These are phyloP conservation scores for Ampelomyces quisqualis DNA, from an alignment of 2,329 filamentous ascomycete genomes.

Conservation along the genomic window DNA sequence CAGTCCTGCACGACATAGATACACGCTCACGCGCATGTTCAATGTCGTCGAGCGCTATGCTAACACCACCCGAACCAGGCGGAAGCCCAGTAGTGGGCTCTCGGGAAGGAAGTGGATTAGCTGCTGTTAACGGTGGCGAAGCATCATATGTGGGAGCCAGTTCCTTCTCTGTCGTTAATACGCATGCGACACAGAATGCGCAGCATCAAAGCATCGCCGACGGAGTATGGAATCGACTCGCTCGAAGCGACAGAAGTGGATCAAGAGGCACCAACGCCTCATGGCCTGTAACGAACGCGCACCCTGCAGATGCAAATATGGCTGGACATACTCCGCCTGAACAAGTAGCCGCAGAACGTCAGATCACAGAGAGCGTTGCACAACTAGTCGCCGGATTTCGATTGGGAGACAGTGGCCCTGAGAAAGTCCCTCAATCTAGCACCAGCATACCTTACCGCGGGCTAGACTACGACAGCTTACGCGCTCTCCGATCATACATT, in stretches of 20 bases:
- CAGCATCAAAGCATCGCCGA: constrained; percentile 17
- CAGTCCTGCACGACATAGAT: constrained; percentile 27
- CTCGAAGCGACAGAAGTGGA: constrained; percentile 13
- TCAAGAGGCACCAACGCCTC: constrained; percentile 19
- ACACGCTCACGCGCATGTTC: constrained; percentile 29
- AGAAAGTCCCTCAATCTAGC: constrained; percentile 22
- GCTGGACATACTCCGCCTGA: constrained; percentile 19
- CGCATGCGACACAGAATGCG: constrained; percentile 5
- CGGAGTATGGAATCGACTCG: constrained; percentile 29
- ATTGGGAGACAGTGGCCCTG: constrained; percentile 20
- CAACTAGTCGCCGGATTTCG: constrained; percentile 33
- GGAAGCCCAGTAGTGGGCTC: constrained; percentile 29
- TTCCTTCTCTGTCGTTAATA: constrained; percentile 8
- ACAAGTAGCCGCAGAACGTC: constrained; percentile 26
- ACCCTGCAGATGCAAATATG: constrained; percentile 16
- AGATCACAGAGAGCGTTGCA: constrained; percentile 32
- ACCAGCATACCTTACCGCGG: constrained; percentile 28
- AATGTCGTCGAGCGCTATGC: constrained; percentile 30
- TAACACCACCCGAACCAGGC: constrained; percentile 33
- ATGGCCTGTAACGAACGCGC: constrained; percentile 12
- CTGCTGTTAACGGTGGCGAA: constrained; percentile 11
- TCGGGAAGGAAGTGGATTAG: constrained; percentile 18
- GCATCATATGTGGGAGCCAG: constrained; percentile 5
- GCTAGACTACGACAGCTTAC: constrained; percentile 33
- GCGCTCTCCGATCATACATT: constrained; percentile 35